Conservation (phyloP, 345 rosid species). For the Erysimum cheiranthoides region DNA sequence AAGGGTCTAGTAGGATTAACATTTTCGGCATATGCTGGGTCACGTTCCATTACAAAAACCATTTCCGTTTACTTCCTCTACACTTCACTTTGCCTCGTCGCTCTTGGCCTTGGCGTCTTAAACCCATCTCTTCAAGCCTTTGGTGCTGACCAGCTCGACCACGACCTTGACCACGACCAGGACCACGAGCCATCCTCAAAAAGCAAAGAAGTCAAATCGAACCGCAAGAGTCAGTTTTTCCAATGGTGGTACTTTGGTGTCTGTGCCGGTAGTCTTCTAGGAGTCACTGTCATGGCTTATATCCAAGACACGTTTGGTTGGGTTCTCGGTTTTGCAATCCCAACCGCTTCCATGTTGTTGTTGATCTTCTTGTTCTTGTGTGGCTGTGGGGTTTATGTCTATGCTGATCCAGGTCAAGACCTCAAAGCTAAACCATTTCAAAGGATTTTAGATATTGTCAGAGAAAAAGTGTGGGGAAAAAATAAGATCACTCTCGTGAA, state of each 20-base stretch:
- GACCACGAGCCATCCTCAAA: conserved; percentile 57
- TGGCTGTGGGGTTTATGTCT: conserved; percentile 62
- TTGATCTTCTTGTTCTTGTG: conserved; percentile 59
- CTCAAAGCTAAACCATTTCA: conserved; percentile 39
- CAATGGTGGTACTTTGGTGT: conserved; percentile 97
- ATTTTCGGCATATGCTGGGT: conserved; percentile 67
- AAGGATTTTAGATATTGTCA: conserved; percentile 45
- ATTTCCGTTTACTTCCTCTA: conserved; percentile 63
- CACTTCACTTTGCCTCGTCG: conserved; percentile 73
- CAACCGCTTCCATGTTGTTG: conserved; percentile 69
- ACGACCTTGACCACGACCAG: conserved; percentile 44
- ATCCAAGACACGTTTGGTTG: conserved; percentile 91
- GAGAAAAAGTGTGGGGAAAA: conserved; percentile 46
- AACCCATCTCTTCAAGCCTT: conserved; percentile 95
- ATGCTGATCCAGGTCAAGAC: conserved; percentile 43
- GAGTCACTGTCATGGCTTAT: conserved; percentile 84
- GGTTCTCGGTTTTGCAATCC: conserved; percentile 89
- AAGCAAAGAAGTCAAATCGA: conserved; percentile 50
- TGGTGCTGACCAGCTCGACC: conserved; percentile 82
- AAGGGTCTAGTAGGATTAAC: conserved; percentile 90
- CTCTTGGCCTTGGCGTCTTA: conserved; percentile 82
- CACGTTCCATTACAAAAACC: conserved; percentile 53
- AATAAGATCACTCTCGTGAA: conserved; percentile 49
- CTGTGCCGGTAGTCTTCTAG: conserved; percentile 86
- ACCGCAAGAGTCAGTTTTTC: conserved; percentile 65